Base-by-base conservation (phyloP, 1,139 yeast species). In the Oligophagozyma castellii region DNA sequence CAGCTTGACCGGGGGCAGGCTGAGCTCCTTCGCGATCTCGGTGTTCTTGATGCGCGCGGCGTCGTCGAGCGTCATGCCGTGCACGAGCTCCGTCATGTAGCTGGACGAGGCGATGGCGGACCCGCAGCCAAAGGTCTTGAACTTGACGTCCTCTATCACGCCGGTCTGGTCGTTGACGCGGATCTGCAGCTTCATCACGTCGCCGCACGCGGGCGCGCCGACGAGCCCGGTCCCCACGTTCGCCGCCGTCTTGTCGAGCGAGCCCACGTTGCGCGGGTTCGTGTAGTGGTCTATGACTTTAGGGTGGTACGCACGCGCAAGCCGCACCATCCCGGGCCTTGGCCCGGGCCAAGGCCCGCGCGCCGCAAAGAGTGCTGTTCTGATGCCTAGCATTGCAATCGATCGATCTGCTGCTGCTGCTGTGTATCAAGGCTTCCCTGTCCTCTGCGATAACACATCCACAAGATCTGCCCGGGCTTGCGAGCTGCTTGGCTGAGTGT, bases 131-230 rank as follows among this genome's bases (percentile, higher is more conserved):
- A 89, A 89, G 5, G 98, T 89, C 70, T 89, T 89, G 61, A 89
- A 89, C 59, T 84, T 89, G 42, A 89, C 98, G 55, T 89, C 95
- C 54, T 80, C 73, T 47, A 89, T 89, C 34, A 80, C 66, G 2
- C 98, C 98, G 19, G 93, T 74, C 33, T 70, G 75, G 45, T 84
- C 96, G 44, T 76, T 76, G 12, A 89, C 98, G 51, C 86, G 73
- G 48, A 89, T 89, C 56, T 89, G 98, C 42, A 89, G 68, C 59
- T 93, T 77, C 95, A 89, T 89, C 30, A 89, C 98, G 62, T 89
- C 98, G 35, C 98, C 98, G 63, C 98, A 89, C 1, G 98, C 98
- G 33, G 98, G 98, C 0, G 98, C 98, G 31, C 98, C 89, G 12
- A 89, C 98, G 26, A 89, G 68, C 2, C 98, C 98, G 2, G 98